phyloP scores from a whole-genome alignment of 176 grass and related monocot species.

The Oryza rufipogon region DNA sequence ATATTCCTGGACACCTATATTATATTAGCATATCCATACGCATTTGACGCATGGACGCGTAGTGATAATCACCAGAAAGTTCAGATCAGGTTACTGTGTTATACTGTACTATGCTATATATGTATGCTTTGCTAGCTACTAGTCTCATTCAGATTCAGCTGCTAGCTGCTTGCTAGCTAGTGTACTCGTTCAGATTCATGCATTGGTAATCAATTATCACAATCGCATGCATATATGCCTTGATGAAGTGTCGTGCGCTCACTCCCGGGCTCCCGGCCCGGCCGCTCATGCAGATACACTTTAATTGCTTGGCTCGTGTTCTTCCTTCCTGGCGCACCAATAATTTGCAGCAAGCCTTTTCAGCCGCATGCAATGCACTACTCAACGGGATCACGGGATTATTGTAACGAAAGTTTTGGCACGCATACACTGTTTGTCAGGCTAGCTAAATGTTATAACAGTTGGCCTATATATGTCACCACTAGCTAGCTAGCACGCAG shows the following conservation, averaged over 20 bases:
- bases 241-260: neutral
- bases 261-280: neutral
- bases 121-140: neutral
- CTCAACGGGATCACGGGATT: conserved; percentile 8
- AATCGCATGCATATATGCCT: neutral
- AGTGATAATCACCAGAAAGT: neutral
- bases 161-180: too few species aligned
- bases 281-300: neutral
- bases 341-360: neutral
- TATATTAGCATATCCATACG: neutral
- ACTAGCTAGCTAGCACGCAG: neutral
- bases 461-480: neutral
- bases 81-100: neutral
- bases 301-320: neutral
- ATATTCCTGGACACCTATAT: neutral
- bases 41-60: neutral
- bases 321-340: neutral
- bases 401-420: neutral
- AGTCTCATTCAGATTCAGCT: too few species aligned
- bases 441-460: neutral
- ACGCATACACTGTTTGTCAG: neutral
- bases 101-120: too few species aligned
- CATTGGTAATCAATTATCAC: neutral
- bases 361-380: neutral
- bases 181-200: too few species aligned